Evolutionary conservation across 176 grass and related monocot species (phyloP).

Genomic region (Leersia perrieri): DNA sequence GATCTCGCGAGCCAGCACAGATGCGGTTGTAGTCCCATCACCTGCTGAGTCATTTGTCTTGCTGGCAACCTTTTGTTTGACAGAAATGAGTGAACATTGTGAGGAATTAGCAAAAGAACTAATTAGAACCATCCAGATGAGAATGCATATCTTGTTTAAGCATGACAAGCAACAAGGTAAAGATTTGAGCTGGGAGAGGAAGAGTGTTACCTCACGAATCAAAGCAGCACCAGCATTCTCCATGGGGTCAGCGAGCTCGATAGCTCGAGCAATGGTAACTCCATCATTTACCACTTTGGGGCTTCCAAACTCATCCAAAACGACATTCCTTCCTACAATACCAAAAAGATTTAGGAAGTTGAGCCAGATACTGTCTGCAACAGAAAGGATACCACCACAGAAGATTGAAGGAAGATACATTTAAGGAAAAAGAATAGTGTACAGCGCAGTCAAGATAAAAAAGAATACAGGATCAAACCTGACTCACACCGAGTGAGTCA

Average conservation of each 20-base stretch:
- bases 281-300: conserved; percentile 93
- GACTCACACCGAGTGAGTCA: no score
- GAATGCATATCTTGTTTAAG: not conserved
- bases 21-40: conserved; percentile 88
- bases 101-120: not conserved
- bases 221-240: conserved; percentile 88
- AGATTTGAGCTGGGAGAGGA: not conserved
- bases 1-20: conserved; percentile 86
- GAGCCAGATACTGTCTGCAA: not conserved
- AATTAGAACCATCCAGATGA: not conserved
- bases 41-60: conserved; percentile 92
- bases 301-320: conserved; percentile 85
- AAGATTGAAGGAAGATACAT: not conserved
- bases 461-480: not conserved
- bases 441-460: not conserved
- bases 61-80: conserved; percentile 72
- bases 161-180: not conserved
- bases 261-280: conserved; percentile 82
- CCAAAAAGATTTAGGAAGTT: not conserved
- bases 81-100: not conserved
- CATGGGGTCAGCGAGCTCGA: conserved; percentile 91
- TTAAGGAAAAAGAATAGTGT: no score
- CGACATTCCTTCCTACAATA: conserved; percentile 81
- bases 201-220: conserved; percentile 68
- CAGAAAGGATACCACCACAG: not conserved